These are phyloP conservation scores for Holtermanniella nyarrowii DNA, from an alignment of 768 basidiomycete species.

Conservation along the genomic window DNA sequence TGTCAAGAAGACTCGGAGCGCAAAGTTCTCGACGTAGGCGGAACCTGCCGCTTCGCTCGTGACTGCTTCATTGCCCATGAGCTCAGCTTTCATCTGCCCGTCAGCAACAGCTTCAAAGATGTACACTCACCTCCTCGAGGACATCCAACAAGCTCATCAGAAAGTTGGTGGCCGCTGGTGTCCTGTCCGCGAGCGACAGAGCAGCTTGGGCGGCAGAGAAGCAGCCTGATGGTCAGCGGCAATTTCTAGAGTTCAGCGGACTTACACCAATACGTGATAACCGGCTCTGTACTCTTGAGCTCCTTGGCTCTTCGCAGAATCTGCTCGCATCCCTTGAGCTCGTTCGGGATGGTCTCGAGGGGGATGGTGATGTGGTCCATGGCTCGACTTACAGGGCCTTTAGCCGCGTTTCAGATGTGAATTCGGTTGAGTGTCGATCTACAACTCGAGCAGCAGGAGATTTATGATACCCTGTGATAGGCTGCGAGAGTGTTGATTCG, in stretches of 20 bases:
- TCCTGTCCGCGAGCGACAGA: slow-evolving; percentile 51
- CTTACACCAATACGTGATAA: slow-evolving; percentile 94
- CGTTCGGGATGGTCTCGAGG: slow-evolving; percentile 31
- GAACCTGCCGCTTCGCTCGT: slow-evolving; percentile 70
- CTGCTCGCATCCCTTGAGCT: slow-evolving; percentile 53
- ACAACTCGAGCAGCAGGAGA: too few relatives aligned
- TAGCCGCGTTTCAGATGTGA: too few relatives aligned
- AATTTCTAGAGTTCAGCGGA: slow-evolving; percentile 5
- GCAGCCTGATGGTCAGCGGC: slow-evolving; percentile 50
- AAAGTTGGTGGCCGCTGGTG: slow-evolving; percentile 59
- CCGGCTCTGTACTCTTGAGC: slow-evolving; percentile 65
- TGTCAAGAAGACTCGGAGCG: slow-evolving; percentile 68
- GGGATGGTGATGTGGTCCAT: slow-evolving; percentile 35
- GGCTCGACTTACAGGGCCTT: too few relatives aligned
- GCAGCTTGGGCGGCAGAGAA: slow-evolving; percentile 88
- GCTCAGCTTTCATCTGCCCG: slow-evolving; percentile 58
- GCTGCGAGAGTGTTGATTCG: too few relatives aligned
- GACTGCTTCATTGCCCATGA: slow-evolving; percentile 67
- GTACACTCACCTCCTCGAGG: slow-evolving; percentile 53
- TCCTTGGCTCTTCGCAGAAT: slow-evolving; percentile 87
- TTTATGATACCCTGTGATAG: too few relatives aligned
- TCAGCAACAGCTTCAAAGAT: background rate
- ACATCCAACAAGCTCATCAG: slow-evolving; percentile 63
- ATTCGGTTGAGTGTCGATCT: too few relatives aligned
- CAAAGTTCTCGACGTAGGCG: slow-evolving; percentile 93